These are phyloP conservation scores for Lachancea sp. DNA, from an alignment of 805 yeast genomes.

Conservation along the genomic window DNA sequence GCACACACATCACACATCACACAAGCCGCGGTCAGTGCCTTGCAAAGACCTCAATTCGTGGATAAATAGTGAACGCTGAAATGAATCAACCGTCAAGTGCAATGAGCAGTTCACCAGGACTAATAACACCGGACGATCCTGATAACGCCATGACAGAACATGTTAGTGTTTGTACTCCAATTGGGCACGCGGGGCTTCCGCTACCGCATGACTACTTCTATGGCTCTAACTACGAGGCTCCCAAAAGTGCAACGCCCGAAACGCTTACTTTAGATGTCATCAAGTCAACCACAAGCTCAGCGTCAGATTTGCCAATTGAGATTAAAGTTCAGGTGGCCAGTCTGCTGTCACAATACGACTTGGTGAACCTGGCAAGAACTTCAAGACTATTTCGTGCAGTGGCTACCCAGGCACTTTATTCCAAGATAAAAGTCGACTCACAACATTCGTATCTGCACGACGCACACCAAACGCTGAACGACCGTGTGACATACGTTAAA, in stretches of 20 bases:
- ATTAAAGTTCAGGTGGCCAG: constrained; percentile 31
- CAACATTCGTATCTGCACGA: constrained; percentile 34
- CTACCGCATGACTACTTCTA: constrained; percentile 6
- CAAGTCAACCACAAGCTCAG: constrained; percentile 3
- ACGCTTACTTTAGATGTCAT: not conserved
- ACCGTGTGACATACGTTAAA: constrained; percentile 30
- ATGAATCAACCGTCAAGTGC: not conserved
- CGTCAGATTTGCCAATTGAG: constrained; percentile 34
- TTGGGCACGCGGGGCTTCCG: constrained; percentile 15
- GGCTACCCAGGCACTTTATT: constrained; percentile 34
- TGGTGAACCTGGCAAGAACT: constrained; percentile 30
- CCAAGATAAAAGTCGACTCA: constrained; percentile 26
- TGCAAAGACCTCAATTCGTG: too few relatives aligned
- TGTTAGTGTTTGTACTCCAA: constrained; percentile 12
- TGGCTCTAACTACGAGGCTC: not conserved
- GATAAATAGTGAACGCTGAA: too few relatives aligned
- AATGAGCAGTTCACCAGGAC: not conserved
- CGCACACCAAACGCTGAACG: constrained; percentile 12
- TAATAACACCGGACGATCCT: constrained; percentile 1
- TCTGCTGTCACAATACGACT: constrained; percentile 36
- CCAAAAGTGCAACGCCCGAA: not conserved
- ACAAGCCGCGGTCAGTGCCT: too few relatives aligned
- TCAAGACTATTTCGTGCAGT: constrained; percentile 30
- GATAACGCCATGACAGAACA: constrained; percentile 8
- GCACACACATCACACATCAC: too few relatives aligned